A percentile compares a stretch with the other conserved stretches of the same genome.
phyloP scores from a whole-genome alignment of 805 yeast species.

The Kuraishia borneana region DNA sequence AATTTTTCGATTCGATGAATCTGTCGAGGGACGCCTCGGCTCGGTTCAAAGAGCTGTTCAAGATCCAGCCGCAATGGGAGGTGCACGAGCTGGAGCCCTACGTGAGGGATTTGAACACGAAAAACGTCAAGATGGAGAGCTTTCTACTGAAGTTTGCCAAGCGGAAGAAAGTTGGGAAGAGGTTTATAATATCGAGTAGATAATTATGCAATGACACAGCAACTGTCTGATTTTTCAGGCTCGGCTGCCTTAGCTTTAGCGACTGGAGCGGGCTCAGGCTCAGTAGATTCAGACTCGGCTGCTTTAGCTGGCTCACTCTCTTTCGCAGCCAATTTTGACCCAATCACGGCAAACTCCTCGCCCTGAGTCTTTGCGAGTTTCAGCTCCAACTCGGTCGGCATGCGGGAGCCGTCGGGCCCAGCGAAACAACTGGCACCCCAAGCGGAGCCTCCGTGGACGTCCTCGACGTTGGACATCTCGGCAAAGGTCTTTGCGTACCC shows the following conservation, averaged over 20 bases:
- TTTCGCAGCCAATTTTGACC: slow-evolving; percentile 18
- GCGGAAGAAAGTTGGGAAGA: slow-evolving; percentile 34
- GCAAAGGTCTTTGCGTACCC: slow-evolving; percentile 56
- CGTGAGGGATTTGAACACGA: slow-evolving; percentile 44
- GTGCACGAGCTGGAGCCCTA: slow-evolving; percentile 54
- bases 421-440: slow-evolving; percentile 86
- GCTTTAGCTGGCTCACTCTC: background rate
- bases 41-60: slow-evolving; percentile 43
- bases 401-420: slow-evolving; percentile 65
- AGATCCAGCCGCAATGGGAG: slow-evolving; percentile 47
- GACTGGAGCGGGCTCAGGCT: background rate
- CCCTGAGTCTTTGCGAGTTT: slow-evolving; percentile 63
- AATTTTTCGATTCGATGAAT: slow-evolving; percentile 35
- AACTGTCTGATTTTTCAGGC: background rate
- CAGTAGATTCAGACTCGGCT: background rate
- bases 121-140: slow-evolving; percentile 41
- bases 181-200: slow-evolving; percentile 10
- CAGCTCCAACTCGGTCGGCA: slow-evolving; percentile 51
- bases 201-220: slow-evolving; percentile 3
- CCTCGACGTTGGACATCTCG: slow-evolving; percentile 43
- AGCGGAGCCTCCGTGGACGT: slow-evolving; percentile 73
- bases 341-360: slow-evolving; percentile 40
- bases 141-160: slow-evolving; percentile 55
- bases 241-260: background rate
- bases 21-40: slow-evolving; percentile 37